phyloP scores from a whole-genome alignment of 176 grass and related monocot species.

The Microstegium vimineum region DNA sequence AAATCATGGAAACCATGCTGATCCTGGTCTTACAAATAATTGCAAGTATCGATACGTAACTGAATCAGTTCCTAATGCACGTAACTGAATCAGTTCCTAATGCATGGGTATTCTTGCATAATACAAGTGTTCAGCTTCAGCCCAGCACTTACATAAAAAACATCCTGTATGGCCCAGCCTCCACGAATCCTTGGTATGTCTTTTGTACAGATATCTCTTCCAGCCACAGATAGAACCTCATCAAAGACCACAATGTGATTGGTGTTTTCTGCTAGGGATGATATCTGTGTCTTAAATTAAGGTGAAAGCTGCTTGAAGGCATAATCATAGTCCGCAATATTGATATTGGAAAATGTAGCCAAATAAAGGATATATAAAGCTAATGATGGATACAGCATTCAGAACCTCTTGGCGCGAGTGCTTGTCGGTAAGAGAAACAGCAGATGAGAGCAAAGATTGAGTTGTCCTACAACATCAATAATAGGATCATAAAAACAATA shows the following conservation, averaged over 20 bases:
- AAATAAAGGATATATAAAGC: conserved; percentile 3
- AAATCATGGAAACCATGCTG: not conserved
- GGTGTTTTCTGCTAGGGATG: conserved; percentile 90
- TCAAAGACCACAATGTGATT: conserved; percentile 75
- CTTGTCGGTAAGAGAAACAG: conserved; percentile 69
- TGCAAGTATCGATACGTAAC: conserved; percentile 2
- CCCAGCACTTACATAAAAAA: conserved; percentile 69
- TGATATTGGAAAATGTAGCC: not conserved
- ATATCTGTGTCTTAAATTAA: conserved; percentile 83
- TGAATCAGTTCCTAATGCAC: not conserved
- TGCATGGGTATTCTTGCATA: conserved; percentile 1
- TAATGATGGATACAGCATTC: conserved; percentile 73
- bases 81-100: not conserved
- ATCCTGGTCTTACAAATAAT: not conserved
- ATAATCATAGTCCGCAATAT: conserved; percentile 15
- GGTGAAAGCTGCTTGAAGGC: conserved; percentile 27
- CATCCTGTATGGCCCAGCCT: conserved; percentile 96
- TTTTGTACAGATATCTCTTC: conserved; percentile 87
- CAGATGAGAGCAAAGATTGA: conserved; percentile 83
- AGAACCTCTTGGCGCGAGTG: conserved; percentile 79
- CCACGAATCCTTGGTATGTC: conserved; percentile 90
- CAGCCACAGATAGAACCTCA: conserved; percentile 87
- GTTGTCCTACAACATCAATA: conserved; percentile 64
- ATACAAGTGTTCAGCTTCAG: conserved; percentile 5
- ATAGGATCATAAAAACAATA: conserved; percentile 20